Evolutionary conservation across 768 basidiomycete genomes (phyloP).

Genomic region (Calocybe cyanea): DNA sequence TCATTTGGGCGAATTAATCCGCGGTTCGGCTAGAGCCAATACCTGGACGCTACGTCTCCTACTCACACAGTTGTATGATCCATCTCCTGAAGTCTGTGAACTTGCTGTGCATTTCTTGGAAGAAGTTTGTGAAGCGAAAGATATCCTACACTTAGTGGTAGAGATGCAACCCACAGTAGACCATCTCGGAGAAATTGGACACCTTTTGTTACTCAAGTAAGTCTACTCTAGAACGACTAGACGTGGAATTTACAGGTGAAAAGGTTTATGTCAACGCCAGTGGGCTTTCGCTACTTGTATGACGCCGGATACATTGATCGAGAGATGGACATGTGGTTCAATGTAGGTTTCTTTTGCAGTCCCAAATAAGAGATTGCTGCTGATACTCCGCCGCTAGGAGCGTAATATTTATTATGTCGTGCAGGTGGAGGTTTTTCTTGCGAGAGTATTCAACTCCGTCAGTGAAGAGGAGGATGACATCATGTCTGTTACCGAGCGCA

Average conservation of each 20-base stretch:
- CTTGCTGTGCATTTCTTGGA: slow-evolving; percentile 86
- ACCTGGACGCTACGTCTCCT: slow-evolving; percentile 90
- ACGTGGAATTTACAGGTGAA: not conserved
- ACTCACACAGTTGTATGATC: slow-evolving; percentile 94
- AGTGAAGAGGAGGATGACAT: slow-evolving; percentile 67
- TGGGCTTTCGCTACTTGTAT: slow-evolving; percentile 90
- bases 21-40: slow-evolving; percentile 56
- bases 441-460: slow-evolving; percentile 65
- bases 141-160: slow-evolving; percentile 85
- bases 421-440: slow-evolving; percentile 88
- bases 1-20: slow-evolving; percentile 80
- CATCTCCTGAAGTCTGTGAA: slow-evolving; percentile 84
- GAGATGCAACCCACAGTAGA: slow-evolving; percentile 94
- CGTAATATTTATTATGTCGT: slow-evolving; percentile 93
- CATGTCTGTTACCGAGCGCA: slow-evolving; percentile 32
- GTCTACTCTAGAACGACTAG: slow-evolving; percentile 18
- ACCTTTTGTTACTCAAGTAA: slow-evolving; percentile 83
- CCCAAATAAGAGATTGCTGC: not conserved
- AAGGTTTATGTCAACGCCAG: slow-evolving; percentile 92
- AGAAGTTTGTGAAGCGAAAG: slow-evolving; percentile 82
- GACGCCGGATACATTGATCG: slow-evolving; percentile 90
- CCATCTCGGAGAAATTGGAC: slow-evolving; percentile 90
- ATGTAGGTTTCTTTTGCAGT: slow-evolving; percentile 46
- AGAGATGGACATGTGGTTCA: slow-evolving; percentile 96
- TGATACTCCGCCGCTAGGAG: slow-evolving; percentile 49